A percentile compares a stretch with the other conserved stretches of the same genome.
phyloP scores from a whole-genome alignment of 129 eudicot species.

The Pseudognaphalium luteoalbum region DNA sequence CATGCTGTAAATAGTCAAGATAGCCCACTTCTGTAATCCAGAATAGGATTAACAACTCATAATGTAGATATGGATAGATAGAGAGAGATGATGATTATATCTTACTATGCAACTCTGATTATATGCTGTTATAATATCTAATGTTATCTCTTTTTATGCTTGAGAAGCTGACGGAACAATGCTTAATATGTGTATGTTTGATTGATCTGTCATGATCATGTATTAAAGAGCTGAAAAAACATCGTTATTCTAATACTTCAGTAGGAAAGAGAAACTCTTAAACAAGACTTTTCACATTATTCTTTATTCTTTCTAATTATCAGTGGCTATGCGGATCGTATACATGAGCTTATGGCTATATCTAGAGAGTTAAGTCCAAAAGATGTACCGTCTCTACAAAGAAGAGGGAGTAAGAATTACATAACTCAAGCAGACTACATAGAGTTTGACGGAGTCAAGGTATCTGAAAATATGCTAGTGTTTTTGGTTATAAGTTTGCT shows the following conservation, averaged over 20 bases:
- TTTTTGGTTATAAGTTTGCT: constrained; percentile 6
- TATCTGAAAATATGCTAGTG: constrained; percentile 24
- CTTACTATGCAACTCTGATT: constrained; percentile 2
- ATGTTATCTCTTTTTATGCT: neutral
- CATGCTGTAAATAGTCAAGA: neutral
- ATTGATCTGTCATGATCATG: constrained; percentile 10
- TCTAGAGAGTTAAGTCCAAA: constrained; percentile 78
- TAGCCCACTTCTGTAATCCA: neutral
- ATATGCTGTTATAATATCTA: neutral
- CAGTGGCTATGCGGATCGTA: constrained; percentile 99
- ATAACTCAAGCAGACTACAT: constrained; percentile 91
- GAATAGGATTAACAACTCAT: constrained; percentile 8
- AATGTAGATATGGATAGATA: constrained; percentile 2
- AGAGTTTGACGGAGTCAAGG: constrained; percentile 90
- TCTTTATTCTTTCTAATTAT: constrained; percentile 24
- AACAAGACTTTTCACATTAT: constrained; percentile 6
- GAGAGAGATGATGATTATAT: constrained; percentile 1
- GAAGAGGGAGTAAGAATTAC: constrained; percentile 76
- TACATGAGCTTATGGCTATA: constrained; percentile 86
- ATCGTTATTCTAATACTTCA: neutral
- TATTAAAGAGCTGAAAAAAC: neutral
- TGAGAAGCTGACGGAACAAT: constrained; percentile 6
- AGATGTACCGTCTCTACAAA: constrained; percentile 62
- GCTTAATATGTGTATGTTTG: constrained; percentile 7
- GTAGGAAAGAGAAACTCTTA: constrained; percentile 9